Evolutionary conservation across 129 eudicot genomes (phyloP), one percentile per base, ranked within the genome.

Genomic region (Silybum marianum): DNA sequence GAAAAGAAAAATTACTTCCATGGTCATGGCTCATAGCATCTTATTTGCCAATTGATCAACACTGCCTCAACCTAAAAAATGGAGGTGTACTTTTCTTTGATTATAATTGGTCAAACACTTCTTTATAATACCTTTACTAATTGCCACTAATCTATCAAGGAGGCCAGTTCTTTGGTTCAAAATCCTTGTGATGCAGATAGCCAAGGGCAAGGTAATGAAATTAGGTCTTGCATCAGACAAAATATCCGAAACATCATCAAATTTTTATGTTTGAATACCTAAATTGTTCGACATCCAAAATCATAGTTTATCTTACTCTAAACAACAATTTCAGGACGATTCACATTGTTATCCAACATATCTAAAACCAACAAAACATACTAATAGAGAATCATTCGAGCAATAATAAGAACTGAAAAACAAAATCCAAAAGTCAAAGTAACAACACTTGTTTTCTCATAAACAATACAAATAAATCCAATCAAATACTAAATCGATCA

Each of bases 351-450:
- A 25, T 26, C 51, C 34, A 81, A 81, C 48, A 40, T 79, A 81
- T 81, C 84, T 40, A 73, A 25, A 80, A 14, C 74, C 36, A 23
- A 26, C 67, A 63, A 65, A 69, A 69, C 76, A 75, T 54, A 26
- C 84, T 72, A 62, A 46, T 72, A 80, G 68, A 66, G 9, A 42
- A 39, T 36, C 39, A 23, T 42, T 73, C 24, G 6, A 80, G 32
- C 8, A 21, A 40, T 18, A 1, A 2, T 21, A 32, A 22, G 36
- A n/a, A 66, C 8, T n/a, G 9, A 21, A 32, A 19, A 18, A 75
- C 60, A 67, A 67, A 34, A 32, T 46, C 39, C 48, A 69, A 69
- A 82, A 69, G 85, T 82, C 85, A 82, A 82, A 82, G 51, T 24
- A 54, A 69, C 63, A 76, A 42, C 36, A 70, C n/a, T 75, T 34